Evolutionary conservation across 129 eudicot species (phyloP), one percentile per base, ranked within the genome.

Genomic region (Ambrosia trifida): DNA sequence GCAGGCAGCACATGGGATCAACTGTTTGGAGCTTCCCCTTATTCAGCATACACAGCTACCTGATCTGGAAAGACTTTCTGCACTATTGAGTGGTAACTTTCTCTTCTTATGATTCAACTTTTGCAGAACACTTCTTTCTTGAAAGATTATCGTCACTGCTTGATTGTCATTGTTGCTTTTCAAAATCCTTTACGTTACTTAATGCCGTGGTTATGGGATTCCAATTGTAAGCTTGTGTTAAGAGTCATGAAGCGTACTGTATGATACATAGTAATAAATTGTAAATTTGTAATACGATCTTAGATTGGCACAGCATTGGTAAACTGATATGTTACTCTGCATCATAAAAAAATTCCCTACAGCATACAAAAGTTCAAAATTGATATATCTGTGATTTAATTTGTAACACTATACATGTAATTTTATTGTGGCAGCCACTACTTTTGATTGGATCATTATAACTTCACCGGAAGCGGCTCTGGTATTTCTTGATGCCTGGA

Each of bases 401-500:
- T 76, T 5, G 38, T 68, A 46, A 43, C 56, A 58, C 20, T 24
- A 32, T 63, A 28, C 46, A 50, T 54, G 40, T 76, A 52, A 41
- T 59, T 66, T 51, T 68, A 74, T 51, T 74, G 72, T 64, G 64
- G 79, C 91, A 92, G 96, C 78, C 38, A 70, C 84, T 73, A 49
- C 83, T 40, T 92, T 92, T 85, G 91, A 92, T 72, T 92, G 96
- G 98, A 87, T 89, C 50, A 66, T 87, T 67, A 83, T 92, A 66
- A 89, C 98, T 66, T 92, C 96, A 58, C 96, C 98, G 19, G 98
- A 89, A 77, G 96, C 98, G 4, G 98, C 85, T 30, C 63, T 51
- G 30, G 98, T 92, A 13, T 92, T 89, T 68, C 89, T 92, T 69
- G 89, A 89, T 56, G 95, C 96, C 66, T 92, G 98, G 98, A 89